Evolutionary conservation across 2,329 filamentous ascomycete species (phyloP), one percentile per base, ranked within the genome.

Genomic region (Didymella arachidicola): DNA sequence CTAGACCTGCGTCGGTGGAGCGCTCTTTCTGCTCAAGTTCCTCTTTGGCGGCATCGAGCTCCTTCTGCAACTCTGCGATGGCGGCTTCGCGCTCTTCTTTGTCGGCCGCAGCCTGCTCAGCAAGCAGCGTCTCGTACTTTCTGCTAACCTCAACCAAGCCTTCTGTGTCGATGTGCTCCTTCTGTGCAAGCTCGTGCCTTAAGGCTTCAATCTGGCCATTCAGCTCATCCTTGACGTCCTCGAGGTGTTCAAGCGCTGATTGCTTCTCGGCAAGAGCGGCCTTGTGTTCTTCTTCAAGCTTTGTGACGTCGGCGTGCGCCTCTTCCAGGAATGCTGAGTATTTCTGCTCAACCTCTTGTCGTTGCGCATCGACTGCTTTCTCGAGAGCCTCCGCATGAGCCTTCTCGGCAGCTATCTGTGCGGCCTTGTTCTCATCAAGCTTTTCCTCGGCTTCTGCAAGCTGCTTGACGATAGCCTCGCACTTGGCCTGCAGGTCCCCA

Each of bases 311-410:
- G 18, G 53, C 60, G 46, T 75, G 74, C 10, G 74, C 53, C 30
- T 66, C 69, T 47, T 75, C 72, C 1, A 77, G 58, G 2, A 76
- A 50, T 7, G 59, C 66, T 14, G 64, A 67, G 26, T 69, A 73
- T 30, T 73, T 75, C 22, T 71, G 61, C 52, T 75, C 72, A 6
- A 76, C 67, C 30, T 75, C 71, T 1, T 58, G 60, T 42, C 64
- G 65, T 43, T 70, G 71, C 4, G 63, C 38, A 12, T 55, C 41
- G 7, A 59, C n/a, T 2, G 45, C 56, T 11, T 41, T 50, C 3
- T 68, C 63, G 27, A 75, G 63, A 11, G 65, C 68, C 34, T 69
- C 67, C 12, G 56, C 44, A 27, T 75, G 71, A 8, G 54, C 45
- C 32, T 70, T 65, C 43, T 73, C 55, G 7, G 61, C 51, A 14